Base-by-base conservation (phyloP, 352 stramenopile species). In the Phytophthora litchii region DNA sequence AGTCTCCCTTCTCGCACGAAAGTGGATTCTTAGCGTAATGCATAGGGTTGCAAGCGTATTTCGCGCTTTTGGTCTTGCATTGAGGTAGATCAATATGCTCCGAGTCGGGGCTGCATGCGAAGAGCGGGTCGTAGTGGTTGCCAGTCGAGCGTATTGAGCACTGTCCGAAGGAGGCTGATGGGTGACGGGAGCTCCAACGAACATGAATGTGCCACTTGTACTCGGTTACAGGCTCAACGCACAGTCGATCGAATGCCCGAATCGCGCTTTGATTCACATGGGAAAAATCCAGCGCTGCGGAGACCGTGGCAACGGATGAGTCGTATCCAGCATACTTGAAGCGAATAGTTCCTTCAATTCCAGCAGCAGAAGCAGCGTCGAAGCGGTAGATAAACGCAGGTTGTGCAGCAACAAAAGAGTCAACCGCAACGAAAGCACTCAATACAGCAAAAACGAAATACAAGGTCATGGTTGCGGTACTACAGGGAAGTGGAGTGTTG, bases 41-140 rank as follows among this genome's bases (percentile, higher is more conserved):
- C 13, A 25, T 47, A 0, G 72, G 72, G 12, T 42, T 79, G 55
- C 78, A 88, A 2, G 48, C 48, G 46, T 88, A 88, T 17, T 42
- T 42, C 10, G 60, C 36, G 14, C 52, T 58, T 27, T 70, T 68
- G n/a, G 52, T 6, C 20, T 50, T 38, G 35, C 74, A 85, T 34
- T 70, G 53, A 44, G 34, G 42, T 14, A 68, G 59, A 17, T 44
- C 62, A 1, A 60, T 59, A 35, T 68, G 66, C 51, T 86, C 70
- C 12, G 78, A 88, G 51, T 71, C 67, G 12, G 75, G 61, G 0
- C 75, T 72, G 35, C 78, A 86, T 0, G 78, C 72, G 13, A 70
- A 78, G 13, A 76, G 52, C 14, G 74, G 77, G 53, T 87, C 77
- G 40, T 82, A 87, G 64, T 83, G 77, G 56, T 85, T 84, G 35